Evolutionary conservation across 2,329 filamentous ascomycete genomes (phyloP).

Genomic region (Phyllachora maydis): DNA sequence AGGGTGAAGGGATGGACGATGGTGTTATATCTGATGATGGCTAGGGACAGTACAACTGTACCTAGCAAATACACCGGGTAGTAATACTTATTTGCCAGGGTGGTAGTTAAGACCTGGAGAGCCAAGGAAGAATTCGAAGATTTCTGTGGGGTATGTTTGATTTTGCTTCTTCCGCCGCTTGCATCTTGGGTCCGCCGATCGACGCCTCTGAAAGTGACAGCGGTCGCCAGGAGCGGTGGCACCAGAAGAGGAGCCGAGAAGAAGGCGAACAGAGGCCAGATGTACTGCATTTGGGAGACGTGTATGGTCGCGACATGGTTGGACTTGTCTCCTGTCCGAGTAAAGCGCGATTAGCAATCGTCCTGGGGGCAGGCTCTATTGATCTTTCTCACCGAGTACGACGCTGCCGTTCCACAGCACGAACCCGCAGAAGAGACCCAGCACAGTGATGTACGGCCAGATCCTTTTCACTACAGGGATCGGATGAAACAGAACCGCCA

Average conservation of each 20-base stretch:
- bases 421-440: slow-evolving; percentile 51
- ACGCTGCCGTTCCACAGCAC: slow-evolving; percentile 79
- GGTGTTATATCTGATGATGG: slow-evolving; percentile 61
- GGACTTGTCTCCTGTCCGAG: slow-evolving; percentile 78
- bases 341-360: not conserved
- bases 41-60: slow-evolving; percentile 15
- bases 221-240: slow-evolving; percentile 23
- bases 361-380: not conserved
- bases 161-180: not conserved
- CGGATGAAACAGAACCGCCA: slow-evolving; percentile 32
- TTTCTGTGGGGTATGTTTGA: not conserved
- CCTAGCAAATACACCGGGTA: slow-evolving; percentile 14
- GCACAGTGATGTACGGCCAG: slow-evolving; percentile 39
- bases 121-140: not conserved
- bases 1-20: slow-evolving; percentile 90
- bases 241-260: slow-evolving; percentile 68
- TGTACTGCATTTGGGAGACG: slow-evolving; percentile 80
- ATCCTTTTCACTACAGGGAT: slow-evolving; percentile 21
- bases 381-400: slow-evolving; percentile 58
- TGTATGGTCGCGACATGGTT: slow-evolving; percentile 86
- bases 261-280: slow-evolving; percentile 78
- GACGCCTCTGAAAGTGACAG: no score
- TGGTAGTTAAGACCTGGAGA: no score
- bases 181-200: no score
- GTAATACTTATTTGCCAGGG: slow-evolving; percentile 13